These are phyloP conservation scores for Aspergillus unguis DNA, from an alignment of 2,329 filamentous ascomycete species.

Conservation along the genomic window DNA sequence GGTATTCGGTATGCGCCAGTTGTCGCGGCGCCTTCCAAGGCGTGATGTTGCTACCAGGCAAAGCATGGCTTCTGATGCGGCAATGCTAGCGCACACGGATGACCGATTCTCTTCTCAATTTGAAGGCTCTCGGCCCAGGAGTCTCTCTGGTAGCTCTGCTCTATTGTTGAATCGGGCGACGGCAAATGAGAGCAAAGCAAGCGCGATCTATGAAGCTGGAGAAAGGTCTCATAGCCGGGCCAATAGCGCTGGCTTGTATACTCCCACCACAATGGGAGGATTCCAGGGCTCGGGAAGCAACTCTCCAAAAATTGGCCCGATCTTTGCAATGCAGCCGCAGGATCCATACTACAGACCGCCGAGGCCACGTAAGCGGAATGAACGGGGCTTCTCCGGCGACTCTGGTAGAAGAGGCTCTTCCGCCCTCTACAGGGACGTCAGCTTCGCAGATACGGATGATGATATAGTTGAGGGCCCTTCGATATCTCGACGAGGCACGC, in stretches of 20 bases:
- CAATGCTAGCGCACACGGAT: slow-evolving; percentile 70
- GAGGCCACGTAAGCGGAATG: slow-evolving; percentile 65
- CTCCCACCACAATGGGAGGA: slow-evolving; percentile 71
- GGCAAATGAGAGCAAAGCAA: slow-evolving; percentile 46
- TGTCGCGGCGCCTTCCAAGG: slow-evolving; percentile 68
- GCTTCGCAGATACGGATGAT: slow-evolving; percentile 33
- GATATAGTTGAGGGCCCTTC: slow-evolving; percentile 38
- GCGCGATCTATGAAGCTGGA: slow-evolving; percentile 54
- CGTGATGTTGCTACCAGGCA: slow-evolving; percentile 65
- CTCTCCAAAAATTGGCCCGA: slow-evolving; percentile 41
- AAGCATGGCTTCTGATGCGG: slow-evolving; percentile 77
- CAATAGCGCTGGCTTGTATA: slow-evolving; percentile 61
- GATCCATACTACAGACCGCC: slow-evolving; percentile 91
- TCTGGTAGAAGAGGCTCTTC: slow-evolving; percentile 36
- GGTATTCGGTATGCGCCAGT: slow-evolving; percentile 86
- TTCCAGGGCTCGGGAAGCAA: slow-evolving; percentile 60
- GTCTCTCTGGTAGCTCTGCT: slow-evolving; percentile 61
- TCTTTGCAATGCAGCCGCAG: slow-evolving; percentile 50
- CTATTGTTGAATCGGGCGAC: slow-evolving; percentile 55
- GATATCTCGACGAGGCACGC: slow-evolving; percentile 46
- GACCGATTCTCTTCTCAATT: slow-evolving; percentile 59
- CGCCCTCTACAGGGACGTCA: slow-evolving; percentile 39
- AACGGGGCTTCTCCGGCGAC: slow-evolving; percentile 46
- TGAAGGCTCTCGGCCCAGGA: slow-evolving; percentile 54
- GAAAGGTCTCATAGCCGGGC: slow-evolving; percentile 51